These are phyloP conservation scores for Exidia glandulosa DNA, from an alignment of 768 basidiomycete genomes.

Conservation along the genomic window DNA sequence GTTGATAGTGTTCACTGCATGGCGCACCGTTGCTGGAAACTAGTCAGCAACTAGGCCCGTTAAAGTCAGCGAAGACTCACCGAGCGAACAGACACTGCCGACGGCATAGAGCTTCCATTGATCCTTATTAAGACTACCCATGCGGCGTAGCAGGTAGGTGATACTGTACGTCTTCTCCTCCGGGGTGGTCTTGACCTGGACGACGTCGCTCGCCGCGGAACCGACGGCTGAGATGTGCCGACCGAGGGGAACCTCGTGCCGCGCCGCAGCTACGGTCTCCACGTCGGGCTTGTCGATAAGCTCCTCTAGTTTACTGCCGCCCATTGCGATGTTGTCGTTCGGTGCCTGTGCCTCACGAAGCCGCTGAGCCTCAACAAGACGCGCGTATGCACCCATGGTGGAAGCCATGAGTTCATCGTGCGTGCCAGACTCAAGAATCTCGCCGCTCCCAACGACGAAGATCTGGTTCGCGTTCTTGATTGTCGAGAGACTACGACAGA, in stretches of 20 bases:
- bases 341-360: conserved; percentile 44
- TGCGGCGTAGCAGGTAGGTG: conserved; percentile 55
- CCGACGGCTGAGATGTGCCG: conserved; percentile 38
- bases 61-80: conserved; percentile 2
- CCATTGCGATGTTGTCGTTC: background rate
- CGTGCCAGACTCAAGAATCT: conserved; percentile 69
- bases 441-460: conserved; percentile 83
- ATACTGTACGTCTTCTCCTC: conserved; percentile 34
- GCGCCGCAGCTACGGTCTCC: conserved; percentile 27
- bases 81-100: conserved; percentile 43
- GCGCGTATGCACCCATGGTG: conserved; percentile 58
- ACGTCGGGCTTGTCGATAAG: conserved; percentile 9
- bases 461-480: conserved; percentile 79
- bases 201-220: conserved; percentile 57
- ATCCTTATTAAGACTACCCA: conserved; percentile 51
- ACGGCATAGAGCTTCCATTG: conserved; percentile 48
- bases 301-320: conserved; percentile 13
- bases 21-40: background rate
- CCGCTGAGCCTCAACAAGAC: conserved; percentile 68
- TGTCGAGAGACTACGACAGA: conserved; percentile 70
- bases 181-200: conserved; percentile 25
- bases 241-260: conserved; percentile 52
- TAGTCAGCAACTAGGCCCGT: no score
- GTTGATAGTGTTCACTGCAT: no score
- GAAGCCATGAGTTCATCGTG: conserved; percentile 55